These are phyloP conservation scores for Kandelia obovata DNA, from an alignment of 345 rosid genomes.

Conservation along the genomic window DNA sequence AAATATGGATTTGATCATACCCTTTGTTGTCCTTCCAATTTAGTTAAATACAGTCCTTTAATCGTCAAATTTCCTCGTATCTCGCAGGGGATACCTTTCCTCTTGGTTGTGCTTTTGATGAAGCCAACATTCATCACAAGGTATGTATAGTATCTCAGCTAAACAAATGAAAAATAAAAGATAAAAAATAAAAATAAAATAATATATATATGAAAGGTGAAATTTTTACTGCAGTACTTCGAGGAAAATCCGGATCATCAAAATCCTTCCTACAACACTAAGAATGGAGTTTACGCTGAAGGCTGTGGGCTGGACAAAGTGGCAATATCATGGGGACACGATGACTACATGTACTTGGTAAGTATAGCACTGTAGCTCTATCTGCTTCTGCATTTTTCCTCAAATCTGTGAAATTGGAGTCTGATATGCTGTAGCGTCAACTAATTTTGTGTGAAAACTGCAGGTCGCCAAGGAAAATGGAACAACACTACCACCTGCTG, in stretches of 20 bases:
- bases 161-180: not conserved
- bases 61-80: not conserved
- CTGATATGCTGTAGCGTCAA: not conserved
- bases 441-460: not conserved
- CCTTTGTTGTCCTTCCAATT: not conserved
- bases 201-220: not conserved
- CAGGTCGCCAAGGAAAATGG: conserved; percentile 80
- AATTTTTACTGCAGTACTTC: conserved; percentile 45
- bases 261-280: conserved; percentile 49
- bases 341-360: conserved; percentile 85
- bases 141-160: conserved; percentile 19
- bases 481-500: conserved; percentile 64
- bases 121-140: conserved; percentile 65
- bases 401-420: not conserved
- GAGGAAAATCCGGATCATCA: conserved; percentile 47
- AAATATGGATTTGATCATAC: not conserved
- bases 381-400: not conserved
- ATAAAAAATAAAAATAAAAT: too few relatives aligned
- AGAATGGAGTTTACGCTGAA: conserved; percentile 57
- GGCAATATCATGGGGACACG: conserved; percentile 80
- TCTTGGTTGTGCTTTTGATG: conserved; percentile 61
- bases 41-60: not conserved
- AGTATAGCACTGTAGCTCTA: not conserved
- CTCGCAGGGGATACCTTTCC: conserved; percentile 66
- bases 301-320: conserved; percentile 75